These are phyloP conservation scores for Sugiyamaella qingdaonensis DNA, from an alignment of 805 yeast species.

Conservation along the genomic window DNA sequence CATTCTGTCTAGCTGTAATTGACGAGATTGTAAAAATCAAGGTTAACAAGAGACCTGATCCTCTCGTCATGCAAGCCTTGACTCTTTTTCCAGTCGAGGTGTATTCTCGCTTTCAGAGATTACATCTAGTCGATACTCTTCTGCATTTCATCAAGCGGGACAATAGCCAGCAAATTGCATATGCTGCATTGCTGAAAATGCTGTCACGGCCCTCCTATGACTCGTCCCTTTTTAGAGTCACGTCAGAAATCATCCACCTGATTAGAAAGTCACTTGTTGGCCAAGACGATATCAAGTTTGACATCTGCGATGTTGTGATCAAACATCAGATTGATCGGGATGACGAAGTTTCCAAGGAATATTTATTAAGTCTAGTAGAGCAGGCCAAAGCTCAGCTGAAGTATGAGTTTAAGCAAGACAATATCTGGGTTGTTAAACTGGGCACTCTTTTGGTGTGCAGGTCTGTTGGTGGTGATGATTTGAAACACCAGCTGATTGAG, in stretches of 20 bases:
- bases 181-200: not conserved
- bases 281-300: no score
- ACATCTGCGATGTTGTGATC: no score
- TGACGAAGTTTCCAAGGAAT: no score
- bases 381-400: no score
- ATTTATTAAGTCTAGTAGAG: no score
- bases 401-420: no score
- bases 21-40: not conserved
- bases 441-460: no score
- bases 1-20: constrained; percentile 4
- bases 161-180: not conserved
- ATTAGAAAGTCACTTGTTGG: no score
- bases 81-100: constrained; percentile 10
- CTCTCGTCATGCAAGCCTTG: constrained; percentile 1
- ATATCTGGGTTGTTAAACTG: no score
- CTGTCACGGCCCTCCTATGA: not conserved
- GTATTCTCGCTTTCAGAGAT: constrained; percentile 3
- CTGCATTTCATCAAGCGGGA: not conserved
- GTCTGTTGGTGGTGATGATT: no score
- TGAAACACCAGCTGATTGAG: no score
- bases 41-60: not conserved
- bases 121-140: not conserved
- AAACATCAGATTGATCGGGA: no score
- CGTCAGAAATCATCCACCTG: not conserved
- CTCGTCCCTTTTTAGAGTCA: not conserved